Evolutionary conservation across 805 yeast genomes (phyloP).

Genomic region (Diddensiella caesifluorescens): DNA sequence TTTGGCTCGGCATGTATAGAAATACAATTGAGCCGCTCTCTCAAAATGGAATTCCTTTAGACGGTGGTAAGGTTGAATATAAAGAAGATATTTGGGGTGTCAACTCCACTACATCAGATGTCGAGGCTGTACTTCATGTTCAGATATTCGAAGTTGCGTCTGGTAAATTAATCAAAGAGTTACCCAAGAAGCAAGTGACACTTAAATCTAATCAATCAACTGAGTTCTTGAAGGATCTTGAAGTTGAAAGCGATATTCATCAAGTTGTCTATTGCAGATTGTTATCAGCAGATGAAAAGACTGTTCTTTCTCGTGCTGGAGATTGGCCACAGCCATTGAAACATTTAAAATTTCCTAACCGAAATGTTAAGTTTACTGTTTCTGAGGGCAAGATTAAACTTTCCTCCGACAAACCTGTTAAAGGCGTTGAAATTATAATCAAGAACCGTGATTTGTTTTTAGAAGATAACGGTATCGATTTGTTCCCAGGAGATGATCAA

Average conservation of each 20-base stretch:
- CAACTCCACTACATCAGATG: constrained; percentile 29
- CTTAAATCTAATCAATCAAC: constrained; percentile 32
- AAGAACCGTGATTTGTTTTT: constrained; percentile 29
- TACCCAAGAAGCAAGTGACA: constrained; percentile 5
- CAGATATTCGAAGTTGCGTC: constrained; percentile 31
- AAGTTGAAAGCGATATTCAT: constrained; percentile 13
- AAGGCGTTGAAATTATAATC: constrained; percentile 39
- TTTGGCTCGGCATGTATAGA: constrained; percentile 36
- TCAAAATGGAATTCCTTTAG: constrained; percentile 24
- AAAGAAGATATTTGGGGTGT: constrained; percentile 41
- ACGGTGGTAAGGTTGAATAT: constrained; percentile 27
- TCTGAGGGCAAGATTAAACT: constrained; percentile 28
- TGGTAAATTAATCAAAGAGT: constrained; percentile 30
- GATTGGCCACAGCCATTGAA: constrained; percentile 52
- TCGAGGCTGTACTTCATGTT: constrained; percentile 27
- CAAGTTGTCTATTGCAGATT: constrained; percentile 22
- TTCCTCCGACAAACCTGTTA: constrained; percentile 37
- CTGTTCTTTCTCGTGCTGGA: constrained; percentile 32
- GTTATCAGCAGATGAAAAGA: constrained; percentile 14
- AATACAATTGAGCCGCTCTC: constrained; percentile 17
- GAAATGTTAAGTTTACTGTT: constrained; percentile 26
- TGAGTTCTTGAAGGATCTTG: constrained; percentile 25
- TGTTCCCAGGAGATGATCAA: constrained; percentile 38
- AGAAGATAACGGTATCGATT: constrained; percentile 45
- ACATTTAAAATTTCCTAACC: constrained; percentile 33